Percentiles rank a stretch among this genome's conserved stretches.
Evolutionary conservation across 2,329 filamentous ascomycete genomes (phyloP).

Genomic region (Diaporthe velutina): DNA sequence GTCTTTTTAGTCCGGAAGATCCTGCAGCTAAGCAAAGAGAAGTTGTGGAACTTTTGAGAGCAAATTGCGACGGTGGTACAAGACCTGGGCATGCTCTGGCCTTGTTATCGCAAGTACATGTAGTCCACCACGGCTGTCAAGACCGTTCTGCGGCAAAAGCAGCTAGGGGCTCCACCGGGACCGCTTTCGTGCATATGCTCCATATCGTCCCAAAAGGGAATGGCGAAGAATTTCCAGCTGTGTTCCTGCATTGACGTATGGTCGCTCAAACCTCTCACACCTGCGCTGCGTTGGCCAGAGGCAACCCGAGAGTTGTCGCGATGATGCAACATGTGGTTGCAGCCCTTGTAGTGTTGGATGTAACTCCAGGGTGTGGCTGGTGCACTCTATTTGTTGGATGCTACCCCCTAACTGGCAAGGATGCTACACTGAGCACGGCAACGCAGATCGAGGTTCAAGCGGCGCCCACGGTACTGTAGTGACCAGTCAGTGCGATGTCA

Average conservation of each 20-base stretch:
- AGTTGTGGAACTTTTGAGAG: constrained; percentile 6
- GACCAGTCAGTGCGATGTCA: neutral
- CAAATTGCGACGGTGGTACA: neutral
- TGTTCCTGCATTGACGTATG: constrained; percentile 12
- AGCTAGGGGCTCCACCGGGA: constrained; percentile 4
- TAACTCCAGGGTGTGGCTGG: neutral
- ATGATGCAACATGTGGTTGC: constrained; percentile 6
- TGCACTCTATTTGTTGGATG: constrained; percentile 25
- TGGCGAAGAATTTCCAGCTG: neutral
- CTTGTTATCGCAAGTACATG: constrained; percentile 6
- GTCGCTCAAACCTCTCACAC: constrained; percentile 2
- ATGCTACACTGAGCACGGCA: constrained; percentile 12
- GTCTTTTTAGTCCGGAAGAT: constrained; percentile 5
- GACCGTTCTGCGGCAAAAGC: constrained; percentile 1
- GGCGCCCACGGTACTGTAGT: neutral
- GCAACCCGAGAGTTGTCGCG: constrained; percentile 23
- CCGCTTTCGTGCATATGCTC: constrained; percentile 5
- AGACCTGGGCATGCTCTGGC: neutral
- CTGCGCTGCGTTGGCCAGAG: neutral
- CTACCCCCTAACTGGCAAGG: constrained; percentile 2
- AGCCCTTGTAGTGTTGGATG: constrained; percentile 4
- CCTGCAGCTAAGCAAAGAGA: neutral
- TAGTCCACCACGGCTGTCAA: neutral
- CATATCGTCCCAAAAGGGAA: neutral
- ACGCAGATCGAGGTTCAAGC: constrained; percentile 10